Percentiles rank a stretch among this genome's conserved stretches.
Conservation (phyloP, 768 basidiomycete species). For the Boletus barrowsii region DNA sequence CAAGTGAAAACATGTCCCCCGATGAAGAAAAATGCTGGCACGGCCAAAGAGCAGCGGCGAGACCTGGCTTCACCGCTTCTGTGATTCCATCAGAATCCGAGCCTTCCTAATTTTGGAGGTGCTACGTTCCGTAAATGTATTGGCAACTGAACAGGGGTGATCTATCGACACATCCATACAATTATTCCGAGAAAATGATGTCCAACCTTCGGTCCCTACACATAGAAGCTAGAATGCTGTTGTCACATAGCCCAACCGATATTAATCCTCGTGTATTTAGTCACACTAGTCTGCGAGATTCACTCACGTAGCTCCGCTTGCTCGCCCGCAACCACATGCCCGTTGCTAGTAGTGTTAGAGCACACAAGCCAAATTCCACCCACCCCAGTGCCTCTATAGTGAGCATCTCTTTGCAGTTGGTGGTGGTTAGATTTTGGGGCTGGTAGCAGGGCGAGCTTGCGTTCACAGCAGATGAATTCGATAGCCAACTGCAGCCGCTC, state of each 20-base stretch:
- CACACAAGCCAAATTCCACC: conserved; percentile 67
- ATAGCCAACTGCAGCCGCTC: conserved; percentile 52
- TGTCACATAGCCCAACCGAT: conserved; percentile 8
- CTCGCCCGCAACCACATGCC: conserved; percentile 48
- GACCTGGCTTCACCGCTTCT: too few relatives aligned
- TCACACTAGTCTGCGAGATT: conserved; percentile 43
- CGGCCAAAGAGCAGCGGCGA: too few relatives aligned
- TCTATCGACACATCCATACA: background rate
- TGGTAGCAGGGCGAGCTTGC: conserved; percentile 23
- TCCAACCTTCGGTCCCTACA: conserved; percentile 12
- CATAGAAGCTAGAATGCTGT: conserved; percentile 36
- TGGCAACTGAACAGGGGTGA: too few relatives aligned
- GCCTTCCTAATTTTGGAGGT: too few relatives aligned
- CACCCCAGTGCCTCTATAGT: conserved; percentile 75
- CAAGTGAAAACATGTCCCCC: too few relatives aligned
- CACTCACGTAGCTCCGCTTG: conserved; percentile 39
- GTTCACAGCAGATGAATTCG: conserved; percentile 32
- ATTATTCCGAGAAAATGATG: background rate
- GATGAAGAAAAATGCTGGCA: too few relatives aligned
- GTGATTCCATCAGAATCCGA: too few relatives aligned
- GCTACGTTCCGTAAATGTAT: too few relatives aligned
- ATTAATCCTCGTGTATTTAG: conserved; percentile 20
- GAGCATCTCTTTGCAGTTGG: conserved; percentile 66
- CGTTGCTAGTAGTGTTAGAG: conserved; percentile 53
- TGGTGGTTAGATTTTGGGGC: conserved; percentile 19